A percentile compares a stretch with the other conserved stretches of the same genome.
These are phyloP conservation scores for Candida schatavii DNA, from an alignment of 805 yeast species.

Conservation along the genomic window DNA sequence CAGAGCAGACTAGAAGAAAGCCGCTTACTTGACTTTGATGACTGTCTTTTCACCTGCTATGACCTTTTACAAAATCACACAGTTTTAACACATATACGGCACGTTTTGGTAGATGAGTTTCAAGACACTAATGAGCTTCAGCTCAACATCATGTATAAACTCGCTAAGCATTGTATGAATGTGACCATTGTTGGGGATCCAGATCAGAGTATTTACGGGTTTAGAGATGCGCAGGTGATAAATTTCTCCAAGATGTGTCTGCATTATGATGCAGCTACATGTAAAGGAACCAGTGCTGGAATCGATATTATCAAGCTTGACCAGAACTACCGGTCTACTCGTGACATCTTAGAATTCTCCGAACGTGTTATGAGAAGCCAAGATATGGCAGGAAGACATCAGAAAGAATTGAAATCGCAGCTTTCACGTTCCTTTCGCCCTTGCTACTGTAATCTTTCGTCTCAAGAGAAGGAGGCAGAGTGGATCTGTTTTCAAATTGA, in stretches of 20 bases:
- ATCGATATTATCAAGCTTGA: slow-evolving; percentile 42
- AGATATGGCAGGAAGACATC: slow-evolving; percentile 30
- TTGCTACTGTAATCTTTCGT: slow-evolving; percentile 39
- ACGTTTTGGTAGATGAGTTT: slow-evolving; percentile 88
- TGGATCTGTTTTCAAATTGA: slow-evolving; percentile 56
- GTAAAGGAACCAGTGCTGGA: too few species aligned
- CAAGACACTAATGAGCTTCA: slow-evolving; percentile 88
- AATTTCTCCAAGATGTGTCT: slow-evolving; percentile 60
- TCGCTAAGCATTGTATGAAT: slow-evolving; percentile 44
- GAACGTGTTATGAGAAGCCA: slow-evolving; percentile 66
- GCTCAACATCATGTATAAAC: slow-evolving; percentile 57
- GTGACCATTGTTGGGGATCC: slow-evolving; percentile 95
- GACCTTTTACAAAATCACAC: slow-evolving; percentile 46
- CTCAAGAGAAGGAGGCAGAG: slow-evolving; percentile 51
- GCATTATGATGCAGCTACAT: slow-evolving; percentile 26
- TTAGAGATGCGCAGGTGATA: slow-evolving; percentile 71
- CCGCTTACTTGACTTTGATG: slow-evolving; percentile 76
- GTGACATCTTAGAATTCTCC: slow-evolving; percentile 60
- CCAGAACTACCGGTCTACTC: slow-evolving; percentile 81
- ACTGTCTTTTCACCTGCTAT: slow-evolving; percentile 59
- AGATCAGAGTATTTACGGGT: slow-evolving; percentile 90
- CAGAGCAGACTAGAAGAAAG: slow-evolving; percentile 44
- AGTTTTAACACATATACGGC: slow-evolving; percentile 51
- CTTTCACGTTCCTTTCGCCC: slow-evolving; percentile 43
- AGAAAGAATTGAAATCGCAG: slow-evolving; percentile 48